Evolutionary conservation across 768 basidiomycete species (phyloP).

Genomic region (Suillus subluteus): DNA sequence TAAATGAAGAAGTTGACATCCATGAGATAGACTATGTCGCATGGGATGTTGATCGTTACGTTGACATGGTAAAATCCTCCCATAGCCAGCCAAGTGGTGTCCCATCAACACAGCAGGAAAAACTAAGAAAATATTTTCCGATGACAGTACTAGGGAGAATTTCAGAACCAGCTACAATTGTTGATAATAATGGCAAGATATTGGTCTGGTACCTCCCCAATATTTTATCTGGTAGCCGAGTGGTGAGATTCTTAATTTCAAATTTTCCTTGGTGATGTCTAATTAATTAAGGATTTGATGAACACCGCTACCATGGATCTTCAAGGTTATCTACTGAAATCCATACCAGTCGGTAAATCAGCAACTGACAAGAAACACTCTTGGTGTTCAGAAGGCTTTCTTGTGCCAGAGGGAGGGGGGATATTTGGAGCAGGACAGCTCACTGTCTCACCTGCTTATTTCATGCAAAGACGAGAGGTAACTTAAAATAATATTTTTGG

Average conservation of each 20-base stretch:
- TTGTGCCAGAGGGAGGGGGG: background rate
- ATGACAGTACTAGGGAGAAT: background rate
- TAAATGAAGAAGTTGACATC: background rate
- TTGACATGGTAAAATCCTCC: background rate
- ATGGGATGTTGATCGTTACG: background rate
- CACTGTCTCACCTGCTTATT: background rate
- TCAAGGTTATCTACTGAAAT: background rate
- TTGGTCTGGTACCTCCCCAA: background rate
- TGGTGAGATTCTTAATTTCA: background rate
- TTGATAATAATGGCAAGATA: constrained; percentile 4
- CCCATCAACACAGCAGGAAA: background rate
- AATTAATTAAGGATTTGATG: background rate
- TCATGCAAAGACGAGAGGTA: background rate
- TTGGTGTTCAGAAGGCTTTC: background rate
- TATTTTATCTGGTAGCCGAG: background rate
- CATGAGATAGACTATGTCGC: background rate
- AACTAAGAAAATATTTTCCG: background rate
- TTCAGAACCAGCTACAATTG: background rate
- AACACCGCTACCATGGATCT: background rate
- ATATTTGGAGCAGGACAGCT: background rate
- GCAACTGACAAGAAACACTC: background rate
- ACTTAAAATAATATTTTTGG: background rate
- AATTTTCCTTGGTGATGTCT: background rate
- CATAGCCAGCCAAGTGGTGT: background rate
- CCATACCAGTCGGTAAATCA: background rate